phyloP scores from a whole-genome alignment of 768 basidiomycete genomes.

The Dentipellis sp. region DNA sequence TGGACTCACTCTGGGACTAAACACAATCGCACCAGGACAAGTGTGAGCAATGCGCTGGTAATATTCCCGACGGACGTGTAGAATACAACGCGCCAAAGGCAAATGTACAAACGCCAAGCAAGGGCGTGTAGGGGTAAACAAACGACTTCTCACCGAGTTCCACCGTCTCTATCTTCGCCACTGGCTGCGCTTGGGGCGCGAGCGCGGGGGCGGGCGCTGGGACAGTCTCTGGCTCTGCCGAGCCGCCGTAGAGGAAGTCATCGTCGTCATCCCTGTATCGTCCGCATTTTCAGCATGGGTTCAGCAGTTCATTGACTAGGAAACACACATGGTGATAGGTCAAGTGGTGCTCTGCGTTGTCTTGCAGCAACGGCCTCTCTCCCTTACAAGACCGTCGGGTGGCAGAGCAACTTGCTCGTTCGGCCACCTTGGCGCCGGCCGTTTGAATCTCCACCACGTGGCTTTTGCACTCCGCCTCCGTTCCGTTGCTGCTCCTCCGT shows the following conservation, averaged over 20 bases:
- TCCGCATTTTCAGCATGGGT: background rate
- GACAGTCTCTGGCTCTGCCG: slow-evolving; percentile 6
- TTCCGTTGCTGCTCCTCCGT: slow-evolving; percentile 1
- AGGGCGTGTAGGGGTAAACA: background rate
- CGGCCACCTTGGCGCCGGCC: too few relatives aligned
- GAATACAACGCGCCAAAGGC: slow-evolving; percentile 6
- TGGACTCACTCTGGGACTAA: slow-evolving; percentile 13
- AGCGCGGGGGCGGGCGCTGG: slow-evolving; percentile 8
- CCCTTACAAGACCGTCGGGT: too few relatives aligned
- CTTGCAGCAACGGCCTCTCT: too few relatives aligned
- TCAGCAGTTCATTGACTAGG: background rate
- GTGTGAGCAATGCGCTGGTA: slow-evolving; percentile 11
- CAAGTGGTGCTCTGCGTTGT: too few relatives aligned
- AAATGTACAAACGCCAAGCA: background rate
- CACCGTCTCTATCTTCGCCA: background rate
- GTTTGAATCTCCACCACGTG: background rate
- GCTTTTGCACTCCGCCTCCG: background rate
- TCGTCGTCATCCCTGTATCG: slow-evolving; percentile 23
- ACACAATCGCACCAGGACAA: slow-evolving; percentile 8
- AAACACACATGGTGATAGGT: slow-evolving; percentile 1
- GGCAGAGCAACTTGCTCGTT: too few relatives aligned
- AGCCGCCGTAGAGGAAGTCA: slow-evolving; percentile 24
- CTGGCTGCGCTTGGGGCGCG: slow-evolving; percentile 30
- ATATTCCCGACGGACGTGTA: slow-evolving; percentile 9
- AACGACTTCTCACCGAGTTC: background rate